Evolutionary conservation across 164 flowering plant genomes (phyloP).

Genomic region (Kalanchoe fedtschenkoi): DNA sequence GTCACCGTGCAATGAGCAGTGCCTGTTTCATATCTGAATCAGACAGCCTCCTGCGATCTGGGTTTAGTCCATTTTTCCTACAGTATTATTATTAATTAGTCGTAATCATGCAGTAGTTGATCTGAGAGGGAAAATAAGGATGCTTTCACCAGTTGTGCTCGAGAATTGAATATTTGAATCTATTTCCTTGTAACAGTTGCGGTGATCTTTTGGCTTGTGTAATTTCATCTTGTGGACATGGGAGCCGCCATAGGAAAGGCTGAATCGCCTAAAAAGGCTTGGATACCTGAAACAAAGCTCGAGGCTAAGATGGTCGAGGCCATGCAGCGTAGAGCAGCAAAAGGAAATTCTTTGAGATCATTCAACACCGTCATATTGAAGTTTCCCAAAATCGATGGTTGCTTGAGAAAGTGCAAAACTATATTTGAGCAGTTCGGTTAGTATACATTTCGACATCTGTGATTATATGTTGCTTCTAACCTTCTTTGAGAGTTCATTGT

Average conservation of each 20-base stretch:
- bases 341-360: conserved; percentile 63
- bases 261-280: conserved; percentile 27
- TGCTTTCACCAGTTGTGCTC: too few relatives aligned
- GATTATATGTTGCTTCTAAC: not conserved
- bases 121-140: too few relatives aligned
- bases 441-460: conserved; percentile 2
- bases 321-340: conserved; percentile 49
- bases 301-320: conserved; percentile 84
- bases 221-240: conserved; percentile 28
- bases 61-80: not conserved
- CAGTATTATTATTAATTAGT: not conserved
- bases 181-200: not conserved
- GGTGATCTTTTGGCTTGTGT: not conserved
- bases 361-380: conserved; percentile 73
- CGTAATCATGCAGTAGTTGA: too few relatives aligned
- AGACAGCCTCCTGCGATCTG: not conserved
- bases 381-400: conserved; percentile 80
- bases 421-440: conserved; percentile 74
- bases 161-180: not conserved
- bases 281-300: conserved; percentile 60
- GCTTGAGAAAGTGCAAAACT: conserved; percentile 65
- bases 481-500: not conserved
- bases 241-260: conserved; percentile 51
- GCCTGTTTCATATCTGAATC: not conserved
- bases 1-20: not conserved